Evolutionary conservation across 2,329 filamentous ascomycete genomes (phyloP).

Genomic region (Mycocentrospora acerina): DNA sequence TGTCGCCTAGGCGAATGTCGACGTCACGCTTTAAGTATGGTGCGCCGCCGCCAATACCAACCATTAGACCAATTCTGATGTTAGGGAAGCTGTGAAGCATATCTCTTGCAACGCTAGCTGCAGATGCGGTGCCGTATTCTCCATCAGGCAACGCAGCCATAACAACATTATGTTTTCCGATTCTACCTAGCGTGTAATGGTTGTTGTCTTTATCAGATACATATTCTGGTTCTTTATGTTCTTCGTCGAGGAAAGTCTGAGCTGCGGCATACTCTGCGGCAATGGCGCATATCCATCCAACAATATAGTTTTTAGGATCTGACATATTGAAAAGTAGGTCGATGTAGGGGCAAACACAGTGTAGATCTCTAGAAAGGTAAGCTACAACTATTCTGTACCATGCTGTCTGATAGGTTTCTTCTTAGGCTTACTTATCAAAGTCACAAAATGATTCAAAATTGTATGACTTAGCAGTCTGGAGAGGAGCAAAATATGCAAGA

Average conservation of each 20-base stretch:
- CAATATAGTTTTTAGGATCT: slow-evolving; percentile 34
- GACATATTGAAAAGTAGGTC: slow-evolving; percentile 1
- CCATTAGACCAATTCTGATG: slow-evolving; percentile 26
- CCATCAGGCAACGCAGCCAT: slow-evolving; percentile 24
- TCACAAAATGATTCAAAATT: too few relatives aligned
- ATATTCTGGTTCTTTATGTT: not conserved
- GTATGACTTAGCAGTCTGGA: too few relatives aligned
- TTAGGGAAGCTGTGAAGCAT: slow-evolving; percentile 17
- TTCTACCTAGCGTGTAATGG: slow-evolving; percentile 5
- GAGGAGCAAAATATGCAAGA: too few relatives aligned
- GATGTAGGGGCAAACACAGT: too few relatives aligned
- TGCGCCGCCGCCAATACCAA: slow-evolving; percentile 25
- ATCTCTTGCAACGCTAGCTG: slow-evolving; percentile 17
- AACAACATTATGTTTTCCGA: slow-evolving; percentile 37
- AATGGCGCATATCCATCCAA: slow-evolving; percentile 39
- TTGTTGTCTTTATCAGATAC: not conserved
- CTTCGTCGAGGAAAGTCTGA: slow-evolving; percentile 1
- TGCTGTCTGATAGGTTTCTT: too few relatives aligned
- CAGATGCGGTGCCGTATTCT: slow-evolving; percentile 18
- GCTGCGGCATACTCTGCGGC: not conserved
- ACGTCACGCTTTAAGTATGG: slow-evolving; percentile 18
- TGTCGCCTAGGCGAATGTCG: slow-evolving; percentile 23
- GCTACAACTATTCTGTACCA: too few relatives aligned
- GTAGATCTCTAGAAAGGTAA: too few relatives aligned
- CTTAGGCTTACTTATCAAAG: too few relatives aligned